Conservation (phyloP, 441 rosid genomes). For the Kokia cookei region DNA sequence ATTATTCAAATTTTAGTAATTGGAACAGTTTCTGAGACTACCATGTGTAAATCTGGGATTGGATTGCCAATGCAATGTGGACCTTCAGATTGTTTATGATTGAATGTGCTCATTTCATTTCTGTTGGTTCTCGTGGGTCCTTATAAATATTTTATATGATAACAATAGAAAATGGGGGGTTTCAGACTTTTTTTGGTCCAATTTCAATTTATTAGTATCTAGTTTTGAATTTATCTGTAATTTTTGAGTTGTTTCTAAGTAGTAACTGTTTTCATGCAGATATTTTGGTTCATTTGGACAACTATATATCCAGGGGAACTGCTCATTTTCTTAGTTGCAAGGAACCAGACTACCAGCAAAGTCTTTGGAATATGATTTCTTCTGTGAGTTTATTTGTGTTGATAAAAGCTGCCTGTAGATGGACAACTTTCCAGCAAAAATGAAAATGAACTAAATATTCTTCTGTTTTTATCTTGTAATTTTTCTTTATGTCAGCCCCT, state of each 20-base stretch:
- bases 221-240: background rate
- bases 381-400: conserved; percentile 45
- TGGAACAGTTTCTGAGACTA: background rate
- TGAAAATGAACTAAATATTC: background rate
- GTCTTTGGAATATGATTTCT: conserved; percentile 90
- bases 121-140: background rate
- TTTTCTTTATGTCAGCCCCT: background rate
- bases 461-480: background rate
- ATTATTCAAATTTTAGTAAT: background rate
- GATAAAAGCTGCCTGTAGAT: background rate
- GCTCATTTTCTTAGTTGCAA: conserved; percentile 76
- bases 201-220: background rate
- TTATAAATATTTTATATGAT: background rate
- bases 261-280: conserved; percentile 38
- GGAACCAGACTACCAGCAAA: conserved; percentile 93
- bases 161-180: background rate
- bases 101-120: background rate
- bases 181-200: background rate
- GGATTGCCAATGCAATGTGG: background rate
- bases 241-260: conserved; percentile 11
- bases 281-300: conserved; percentile 90
- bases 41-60: background rate
- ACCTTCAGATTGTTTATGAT: background rate
- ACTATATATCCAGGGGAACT: conserved; percentile 88
- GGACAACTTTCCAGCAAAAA: background rate